phyloP scores from a whole-genome alignment of 176 grass and related monocot genomes.

The Panicum miliaceum region DNA sequence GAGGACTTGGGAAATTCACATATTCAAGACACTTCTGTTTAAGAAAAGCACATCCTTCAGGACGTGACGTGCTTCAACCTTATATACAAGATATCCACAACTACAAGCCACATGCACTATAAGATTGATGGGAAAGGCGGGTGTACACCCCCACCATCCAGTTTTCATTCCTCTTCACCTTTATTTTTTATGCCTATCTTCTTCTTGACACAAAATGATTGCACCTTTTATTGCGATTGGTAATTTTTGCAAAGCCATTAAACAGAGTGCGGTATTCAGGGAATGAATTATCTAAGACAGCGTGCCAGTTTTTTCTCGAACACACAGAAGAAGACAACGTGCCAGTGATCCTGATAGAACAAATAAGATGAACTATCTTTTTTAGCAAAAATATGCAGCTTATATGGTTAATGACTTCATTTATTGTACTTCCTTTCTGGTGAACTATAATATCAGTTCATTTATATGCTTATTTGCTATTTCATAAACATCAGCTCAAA shows the following conservation, averaged over 20 bases:
- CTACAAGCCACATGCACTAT: neutral
- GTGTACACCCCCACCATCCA: neutral
- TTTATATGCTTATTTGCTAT: conserved; percentile 4
- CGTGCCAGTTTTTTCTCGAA: neutral
- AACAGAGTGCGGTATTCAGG: neutral
- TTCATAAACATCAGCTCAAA: conserved; percentile 30
- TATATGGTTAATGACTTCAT: conserved; percentile 23
- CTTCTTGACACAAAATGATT: neutral
- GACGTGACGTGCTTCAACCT: neutral
- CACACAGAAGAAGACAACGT: neutral
- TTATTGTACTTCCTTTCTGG: conserved; percentile 21
- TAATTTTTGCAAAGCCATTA: neutral
- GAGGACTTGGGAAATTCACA: neutral
- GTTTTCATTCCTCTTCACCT: neutral
- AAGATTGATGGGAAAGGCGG: neutral
- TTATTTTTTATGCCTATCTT: neutral
- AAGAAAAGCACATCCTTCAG: conserved; percentile 1
- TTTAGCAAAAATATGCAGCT: neutral
- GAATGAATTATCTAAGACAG: conserved; percentile 15
- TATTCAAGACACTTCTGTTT: neutral
- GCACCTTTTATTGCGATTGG: neutral
- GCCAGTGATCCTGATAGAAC: neutral
- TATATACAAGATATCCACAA: conserved; percentile 26
- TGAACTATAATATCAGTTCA: neutral
- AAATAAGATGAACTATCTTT: neutral